Base-by-base conservation (phyloP, 768 basidiomycete genomes). In the Albatrellus ellisii region DNA sequence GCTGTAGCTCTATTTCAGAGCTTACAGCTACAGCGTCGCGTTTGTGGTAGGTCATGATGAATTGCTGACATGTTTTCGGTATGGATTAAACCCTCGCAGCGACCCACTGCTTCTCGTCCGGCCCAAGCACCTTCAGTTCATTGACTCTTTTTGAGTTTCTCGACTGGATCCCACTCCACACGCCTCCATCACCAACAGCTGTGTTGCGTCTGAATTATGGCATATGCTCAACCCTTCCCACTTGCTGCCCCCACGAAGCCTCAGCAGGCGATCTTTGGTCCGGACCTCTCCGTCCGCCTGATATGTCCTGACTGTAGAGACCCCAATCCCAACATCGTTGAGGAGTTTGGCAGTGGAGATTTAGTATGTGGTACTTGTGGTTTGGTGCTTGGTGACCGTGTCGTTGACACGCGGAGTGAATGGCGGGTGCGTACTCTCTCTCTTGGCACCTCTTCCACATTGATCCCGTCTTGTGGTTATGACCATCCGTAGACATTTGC, bases 371-470 rank as follows among this genome's bases (percentile, higher is more conserved):
- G 83, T 56, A 73, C 73, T 48, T 94, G 90, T 69, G 90, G 92
- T 44, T 70, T 97, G 52, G 91, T 99, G 52, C 67, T 98, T 49
- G 94, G 94, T 54, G 95, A 98, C 60, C 75, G 90, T 52, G 79
- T 99, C 40, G 92, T 98, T 24, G 95, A 99, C 63, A 98, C 95
- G 27, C 70, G 94, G 60, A 91, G 88, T 65, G 95, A 99, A 80
- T 99, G 92, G 87, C 68, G 80, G 69, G 85, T 87, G 68, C 69
- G 85, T 76, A 32, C 11, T 28, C 5, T 45, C n/a, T 41, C 45
- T 24, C 28, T 42, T 44, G 36, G 21, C 36, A n/a, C 42, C 22
- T 42, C 46, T 50, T 50, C 25, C 32, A 46, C 39, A 26, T 33
- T 40, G 43, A 44, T 38, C 45, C 47, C 49, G 46, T 41, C 46